Base-by-base conservation (phyloP, 306 rosid species). In the Trifolium repens region DNA sequence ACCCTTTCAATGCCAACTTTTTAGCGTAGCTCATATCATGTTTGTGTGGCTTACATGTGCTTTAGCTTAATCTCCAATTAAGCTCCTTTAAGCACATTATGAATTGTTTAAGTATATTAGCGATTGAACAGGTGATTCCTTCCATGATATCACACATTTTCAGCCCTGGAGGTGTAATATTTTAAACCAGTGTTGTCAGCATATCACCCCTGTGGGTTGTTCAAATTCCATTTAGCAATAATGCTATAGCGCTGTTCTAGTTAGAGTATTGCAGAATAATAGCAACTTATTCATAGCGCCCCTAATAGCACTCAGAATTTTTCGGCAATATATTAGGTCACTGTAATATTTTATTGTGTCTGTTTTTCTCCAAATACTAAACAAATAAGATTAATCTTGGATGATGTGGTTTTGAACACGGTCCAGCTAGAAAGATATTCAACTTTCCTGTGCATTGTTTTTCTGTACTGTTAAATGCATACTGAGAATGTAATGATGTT, bases 401-500 rank as follows among this genome's bases (percentile, higher is more conserved):
- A 67, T 11, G 9, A 12, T 5, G 1, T 55, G 24, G 37, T 76
- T 57, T 67, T 26, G 24, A 10, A 55, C 34, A 44, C 16, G 8
- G 55, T 35, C 75, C 7, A 7, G 43, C 34, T 16, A 53, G 55
- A 42, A 46, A 52, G 34, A 63, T n/a, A 47, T 35, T 59, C 43
- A 17, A 59, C 69, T 58, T 52, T 27, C 58, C 69, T 50, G 54
- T 49, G 7, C 24, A 2, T 32, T 54, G 10, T 37, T 15, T 58
- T 55, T 15, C 14, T 6, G 3, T 7, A 6, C 32, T 34, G 46
- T 22, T 73, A 50, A 69, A 24, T 26, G 5, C 14, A 39, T 39
- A 71, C 39, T 76, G n/a, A 22, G 47, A 71, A 37, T 76, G n/a
- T 15, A 37, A 62, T 32, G 24, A 26, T 71, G 64, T 62, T 67